These are phyloP conservation scores for Backusella westeae DNA, from an alignment of 192 early-diverging fungal species.

Conservation along the genomic window DNA sequence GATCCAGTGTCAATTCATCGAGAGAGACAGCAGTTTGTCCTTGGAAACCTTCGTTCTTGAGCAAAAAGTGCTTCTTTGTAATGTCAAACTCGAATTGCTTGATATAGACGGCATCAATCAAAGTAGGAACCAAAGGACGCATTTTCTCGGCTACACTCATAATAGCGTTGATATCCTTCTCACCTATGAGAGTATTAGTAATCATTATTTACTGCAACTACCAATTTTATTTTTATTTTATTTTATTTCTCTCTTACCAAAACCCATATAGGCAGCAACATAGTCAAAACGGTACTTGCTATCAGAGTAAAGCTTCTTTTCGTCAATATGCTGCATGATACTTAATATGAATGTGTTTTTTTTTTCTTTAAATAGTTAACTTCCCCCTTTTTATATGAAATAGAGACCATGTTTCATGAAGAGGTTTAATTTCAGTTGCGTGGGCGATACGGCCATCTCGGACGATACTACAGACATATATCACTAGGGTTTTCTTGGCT, in stretches of 20 bases:
- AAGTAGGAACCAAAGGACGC: conserved; percentile 66
- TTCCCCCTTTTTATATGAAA: neutral
- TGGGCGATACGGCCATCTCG: neutral
- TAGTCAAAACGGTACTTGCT: conserved; percentile 74
- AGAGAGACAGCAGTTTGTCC: conserved; percentile 35
- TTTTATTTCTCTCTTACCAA: conserved; percentile 41
- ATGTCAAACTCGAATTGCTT: conserved; percentile 71
- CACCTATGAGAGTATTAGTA: conserved; percentile 31
- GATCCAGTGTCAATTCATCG: conserved; percentile 46
- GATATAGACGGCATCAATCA: conserved; percentile 76
- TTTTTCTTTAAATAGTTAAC: neutral
- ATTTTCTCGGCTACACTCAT: conserved; percentile 59
- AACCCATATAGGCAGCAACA: conserved; percentile 69
- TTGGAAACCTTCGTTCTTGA: conserved; percentile 62
- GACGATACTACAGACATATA: neutral
- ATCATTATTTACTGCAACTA: conserved; percentile 22
- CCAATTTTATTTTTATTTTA: neutral
- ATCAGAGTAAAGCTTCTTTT: conserved; percentile 68
- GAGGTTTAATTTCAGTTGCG: neutral
- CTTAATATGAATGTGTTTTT: neutral
- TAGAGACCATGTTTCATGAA: neutral
- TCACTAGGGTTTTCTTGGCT: neutral
- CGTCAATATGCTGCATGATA: conserved; percentile 61
- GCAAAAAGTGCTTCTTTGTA: conserved; percentile 68
- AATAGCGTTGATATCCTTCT: conserved; percentile 69